phyloP scores from a whole-genome alignment of 495 filamentous ascomycete species.

The Penicillium bialowiezense region DNA sequence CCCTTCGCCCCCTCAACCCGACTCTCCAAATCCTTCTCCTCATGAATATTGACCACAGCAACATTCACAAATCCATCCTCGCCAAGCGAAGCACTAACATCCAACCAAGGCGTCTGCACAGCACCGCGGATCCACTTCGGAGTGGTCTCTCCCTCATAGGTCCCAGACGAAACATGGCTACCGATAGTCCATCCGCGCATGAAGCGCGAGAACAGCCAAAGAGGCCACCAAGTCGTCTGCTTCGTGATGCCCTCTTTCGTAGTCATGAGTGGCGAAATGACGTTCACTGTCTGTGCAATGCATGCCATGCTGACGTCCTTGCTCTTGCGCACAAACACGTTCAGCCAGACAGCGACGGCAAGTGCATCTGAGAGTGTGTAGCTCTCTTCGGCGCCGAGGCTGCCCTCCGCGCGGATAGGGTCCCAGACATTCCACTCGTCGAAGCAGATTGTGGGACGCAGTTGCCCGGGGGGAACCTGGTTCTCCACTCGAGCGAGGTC shows the following conservation, averaged over 20 bases:
- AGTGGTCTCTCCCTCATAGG: conserved; percentile 62
- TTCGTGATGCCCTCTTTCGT: conserved; percentile 57
- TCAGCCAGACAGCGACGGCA: conserved; percentile 70
- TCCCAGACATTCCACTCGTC: conserved; percentile 91
- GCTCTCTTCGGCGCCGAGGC: conserved; percentile 63
- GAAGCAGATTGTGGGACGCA: conserved; percentile 69
- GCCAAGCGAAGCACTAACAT: conserved; percentile 62
- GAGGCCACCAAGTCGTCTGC: conserved; percentile 78
- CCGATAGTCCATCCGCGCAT: conserved; percentile 70
- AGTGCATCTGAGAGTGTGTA: conserved; percentile 77
- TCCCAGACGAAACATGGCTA: conserved; percentile 54
- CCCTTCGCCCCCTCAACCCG: conserved; percentile 51
- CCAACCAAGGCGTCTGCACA: conserved; percentile 67
- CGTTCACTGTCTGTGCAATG: conserved; percentile 76
- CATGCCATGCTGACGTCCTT: conserved; percentile 74
- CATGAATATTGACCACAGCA: conserved; percentile 67
- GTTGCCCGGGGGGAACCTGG: conserved; percentile 51
- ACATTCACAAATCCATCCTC: conserved; percentile 62
- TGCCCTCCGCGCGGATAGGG: conserved; percentile 66
- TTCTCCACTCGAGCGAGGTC: conserved; percentile 74
- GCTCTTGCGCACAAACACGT: conserved; percentile 76
- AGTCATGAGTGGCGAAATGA: conserved; percentile 76
- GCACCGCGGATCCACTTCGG: conserved; percentile 63
- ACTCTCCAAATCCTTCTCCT: conserved; percentile 53
- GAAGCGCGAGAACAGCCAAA: conserved; percentile 66